These are phyloP conservation scores for Saposhnikovia divaricata DNA, from an alignment of 129 eudicot species.

Conservation along the genomic window DNA sequence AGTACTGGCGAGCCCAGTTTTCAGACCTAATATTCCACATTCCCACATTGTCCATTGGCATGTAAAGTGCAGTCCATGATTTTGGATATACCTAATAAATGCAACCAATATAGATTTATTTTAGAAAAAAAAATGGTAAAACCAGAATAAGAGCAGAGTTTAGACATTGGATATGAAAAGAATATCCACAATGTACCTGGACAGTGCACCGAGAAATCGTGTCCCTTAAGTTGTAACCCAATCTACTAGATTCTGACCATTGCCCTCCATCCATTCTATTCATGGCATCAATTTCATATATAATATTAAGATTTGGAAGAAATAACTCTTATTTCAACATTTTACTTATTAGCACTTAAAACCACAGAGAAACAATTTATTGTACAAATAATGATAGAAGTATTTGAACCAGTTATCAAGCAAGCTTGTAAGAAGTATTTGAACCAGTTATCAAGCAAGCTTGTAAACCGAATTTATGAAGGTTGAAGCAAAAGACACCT, in stretches of 20 bases:
- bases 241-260: constrained; percentile 3
- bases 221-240: constrained; percentile 1
- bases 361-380: background rate
- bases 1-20: constrained; percentile 12
- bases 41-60: constrained; percentile 10
- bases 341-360: background rate
- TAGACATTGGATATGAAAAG: background rate
- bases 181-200: constrained; percentile 1
- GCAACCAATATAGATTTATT: background rate
- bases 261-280: constrained; percentile 8
- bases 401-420: background rate
- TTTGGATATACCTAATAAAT: constrained; percentile 3
- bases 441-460: background rate
- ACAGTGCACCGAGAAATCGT: constrained; percentile 3
- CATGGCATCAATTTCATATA: background rate
- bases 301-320: background rate
- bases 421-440: background rate
- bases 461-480: background rate
- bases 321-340: background rate
- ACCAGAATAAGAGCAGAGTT: background rate
- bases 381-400: background rate
- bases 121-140: background rate
- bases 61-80: constrained; percentile 11
- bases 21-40: constrained; percentile 7
- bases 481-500: background rate